Percentiles rank a stretch among this genome's conserved stretches.
These are phyloP conservation scores for Kwoniella dendrophila DNA, from an alignment of 768 basidiomycete species.

Conservation along the genomic window DNA sequence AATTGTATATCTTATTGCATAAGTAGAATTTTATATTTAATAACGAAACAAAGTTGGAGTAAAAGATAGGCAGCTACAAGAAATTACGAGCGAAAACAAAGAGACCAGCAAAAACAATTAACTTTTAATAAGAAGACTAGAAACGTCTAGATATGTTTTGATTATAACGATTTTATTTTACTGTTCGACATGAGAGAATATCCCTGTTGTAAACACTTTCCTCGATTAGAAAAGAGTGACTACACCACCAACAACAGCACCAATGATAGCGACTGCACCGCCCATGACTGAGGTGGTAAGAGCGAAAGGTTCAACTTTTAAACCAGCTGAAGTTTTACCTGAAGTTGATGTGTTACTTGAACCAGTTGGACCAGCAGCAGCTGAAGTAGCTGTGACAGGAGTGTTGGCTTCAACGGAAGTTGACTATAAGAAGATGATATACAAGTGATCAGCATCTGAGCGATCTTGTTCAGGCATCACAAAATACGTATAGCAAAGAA, in stretches of 20 bases:
- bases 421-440: conserved; percentile 16
- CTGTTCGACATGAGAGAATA: too few relatives aligned
- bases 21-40: too few relatives aligned
- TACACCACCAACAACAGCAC: conserved; percentile 38
- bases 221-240: conserved; percentile 31
- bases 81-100: too few relatives aligned
- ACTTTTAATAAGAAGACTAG: too few relatives aligned
- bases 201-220: too few relatives aligned
- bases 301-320: conserved; percentile 19
- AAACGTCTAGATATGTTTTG: too few relatives aligned
- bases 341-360: conserved; percentile 21
- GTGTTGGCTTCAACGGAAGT: conserved; percentile 39
- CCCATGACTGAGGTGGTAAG: conserved; percentile 28
- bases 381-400: conserved; percentile 44
- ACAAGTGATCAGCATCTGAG: neutral
- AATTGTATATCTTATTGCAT: too few relatives aligned
- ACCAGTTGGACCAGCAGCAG: conserved; percentile 20
- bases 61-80: too few relatives aligned
- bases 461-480: neutral
- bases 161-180: too few relatives aligned
- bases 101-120: too few relatives aligned
- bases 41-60: too few relatives aligned
- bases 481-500: neutral
- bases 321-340: conserved; percentile 26
- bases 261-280: conserved; percentile 34